A percentile compares a stretch with the other conserved stretches of the same genome.
Conservation (phyloP, 352 stramenopile species). For the Discostella stelligera region DNA sequence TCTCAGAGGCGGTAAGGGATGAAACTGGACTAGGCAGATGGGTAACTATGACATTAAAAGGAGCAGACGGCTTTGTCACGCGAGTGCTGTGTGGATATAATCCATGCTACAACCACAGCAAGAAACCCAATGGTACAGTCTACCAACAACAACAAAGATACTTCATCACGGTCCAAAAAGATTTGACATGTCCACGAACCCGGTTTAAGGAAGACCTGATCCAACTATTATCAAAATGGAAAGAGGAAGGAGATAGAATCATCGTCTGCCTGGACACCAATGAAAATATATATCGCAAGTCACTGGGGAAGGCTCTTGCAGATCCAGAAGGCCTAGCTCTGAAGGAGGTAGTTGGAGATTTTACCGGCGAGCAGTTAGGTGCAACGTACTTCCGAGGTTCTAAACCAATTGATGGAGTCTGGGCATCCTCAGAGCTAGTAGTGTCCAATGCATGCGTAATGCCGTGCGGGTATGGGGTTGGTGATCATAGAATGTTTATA, state of each 20-base stretch:
- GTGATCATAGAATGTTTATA: too few relatives aligned
- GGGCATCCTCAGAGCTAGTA: too few relatives aligned
- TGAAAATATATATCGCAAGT: constrained; percentile 20
- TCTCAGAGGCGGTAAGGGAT: constrained; percentile 25
- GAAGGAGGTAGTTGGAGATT: constrained; percentile 4
- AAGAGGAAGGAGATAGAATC: not conserved
- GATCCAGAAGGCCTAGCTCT: constrained; percentile 5
- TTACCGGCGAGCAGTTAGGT: not conserved
- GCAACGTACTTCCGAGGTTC: constrained; percentile 16
- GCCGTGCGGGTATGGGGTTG: too few relatives aligned
- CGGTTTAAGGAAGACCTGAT: constrained; percentile 15
- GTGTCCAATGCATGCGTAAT: too few relatives aligned
- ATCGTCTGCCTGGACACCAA: constrained; percentile 23
- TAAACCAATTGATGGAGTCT: constrained; percentile 15
- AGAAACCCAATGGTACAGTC: not conserved
- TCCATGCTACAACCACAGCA: constrained; percentile 15
- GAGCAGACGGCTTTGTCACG: too few relatives aligned
- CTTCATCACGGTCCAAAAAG: too few relatives aligned
- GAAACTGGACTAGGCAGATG: constrained; percentile 21
- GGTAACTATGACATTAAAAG: too few relatives aligned
- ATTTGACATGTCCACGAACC: not conserved
- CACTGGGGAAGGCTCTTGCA: constrained; percentile 1
- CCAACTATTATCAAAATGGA: constrained; percentile 5
- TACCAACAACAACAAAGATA: constrained; percentile 20
- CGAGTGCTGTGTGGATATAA: too few relatives aligned